phyloP scores from a whole-genome alignment of 1,284 basidiomycete genomes.

The Ceratobasidium sp. region DNA sequence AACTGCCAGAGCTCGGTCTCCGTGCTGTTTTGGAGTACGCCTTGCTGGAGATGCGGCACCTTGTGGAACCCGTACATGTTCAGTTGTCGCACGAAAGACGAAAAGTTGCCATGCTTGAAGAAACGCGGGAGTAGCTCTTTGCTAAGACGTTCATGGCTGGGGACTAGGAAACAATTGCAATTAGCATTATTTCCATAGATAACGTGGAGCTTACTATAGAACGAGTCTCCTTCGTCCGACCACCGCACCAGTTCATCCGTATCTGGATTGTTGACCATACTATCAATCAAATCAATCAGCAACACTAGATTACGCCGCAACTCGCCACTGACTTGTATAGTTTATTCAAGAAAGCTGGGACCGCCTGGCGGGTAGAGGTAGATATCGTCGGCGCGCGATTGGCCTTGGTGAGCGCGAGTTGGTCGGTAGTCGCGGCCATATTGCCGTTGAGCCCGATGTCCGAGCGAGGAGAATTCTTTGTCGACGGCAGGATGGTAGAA shows the following conservation, averaged over 20 bases:
- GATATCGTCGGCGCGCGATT: slow-evolving; percentile 10
- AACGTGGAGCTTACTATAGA: slow-evolving; percentile 74
- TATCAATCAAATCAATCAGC: slow-evolving; percentile 57
- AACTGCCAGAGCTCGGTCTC: slow-evolving; percentile 96
- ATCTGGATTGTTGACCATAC: slow-evolving; percentile 91
- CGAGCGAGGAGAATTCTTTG: slow-evolving; percentile 32
- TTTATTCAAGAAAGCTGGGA: slow-evolving; percentile 94
- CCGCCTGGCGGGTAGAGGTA: slow-evolving; percentile 43
- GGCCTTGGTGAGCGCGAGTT: slow-evolving; percentile 49
- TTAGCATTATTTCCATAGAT: background rate
- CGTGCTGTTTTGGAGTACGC: slow-evolving; percentile 85
- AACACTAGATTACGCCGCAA: slow-evolving; percentile 32
- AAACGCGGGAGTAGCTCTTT: slow-evolving; percentile 93
- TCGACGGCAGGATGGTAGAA: slow-evolving; percentile 29
- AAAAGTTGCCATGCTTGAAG: slow-evolving; percentile 98
- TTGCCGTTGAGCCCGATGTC: slow-evolving; percentile 34
- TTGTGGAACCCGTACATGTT: slow-evolving; percentile 99
- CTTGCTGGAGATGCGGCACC: slow-evolving; percentile 95
- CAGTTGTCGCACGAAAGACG: slow-evolving; percentile 92
- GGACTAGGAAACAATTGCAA: slow-evolving; percentile 92
- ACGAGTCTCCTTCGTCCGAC: slow-evolving; percentile 91
- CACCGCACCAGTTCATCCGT: slow-evolving; percentile 90
- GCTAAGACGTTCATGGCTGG: slow-evolving; percentile 99
- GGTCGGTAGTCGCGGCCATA: slow-evolving; percentile 43
- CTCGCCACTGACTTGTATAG: slow-evolving; percentile 80